Conservation (phyloP, 441 rosid genomes). For the Corymbia citriodora region DNA sequence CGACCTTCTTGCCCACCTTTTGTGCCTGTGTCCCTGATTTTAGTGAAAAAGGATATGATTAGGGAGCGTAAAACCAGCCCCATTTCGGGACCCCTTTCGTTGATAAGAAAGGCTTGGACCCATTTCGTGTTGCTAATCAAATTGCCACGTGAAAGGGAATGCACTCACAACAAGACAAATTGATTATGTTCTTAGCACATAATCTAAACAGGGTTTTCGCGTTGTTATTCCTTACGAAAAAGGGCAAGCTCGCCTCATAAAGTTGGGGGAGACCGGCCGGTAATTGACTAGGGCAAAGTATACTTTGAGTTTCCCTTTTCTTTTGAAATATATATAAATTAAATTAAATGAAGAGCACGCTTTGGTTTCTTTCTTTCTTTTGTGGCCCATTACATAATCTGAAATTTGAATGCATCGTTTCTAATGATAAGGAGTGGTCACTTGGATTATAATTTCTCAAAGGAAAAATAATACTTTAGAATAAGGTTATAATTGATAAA, state of each 20-base stretch:
- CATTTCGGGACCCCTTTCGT: background rate
- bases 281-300: background rate
- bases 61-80: background rate
- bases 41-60: background rate
- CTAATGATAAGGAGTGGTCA: background rate
- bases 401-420: background rate
- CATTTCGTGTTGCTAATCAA: background rate
- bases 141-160: background rate
- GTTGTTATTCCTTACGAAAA: background rate
- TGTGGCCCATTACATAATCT: background rate
- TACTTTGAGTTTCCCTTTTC: background rate
- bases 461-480: background rate
- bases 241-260: background rate
- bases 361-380: background rate
- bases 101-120: background rate
- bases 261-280: background rate
- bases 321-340: background rate
- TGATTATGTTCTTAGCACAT: background rate
- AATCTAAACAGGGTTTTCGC: background rate
- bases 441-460: background rate
- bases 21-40: background rate
- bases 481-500: background rate
- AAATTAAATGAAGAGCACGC: background rate
- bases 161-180: background rate
- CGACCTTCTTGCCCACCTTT: background rate